These are phyloP conservation scores for Colletotrichum lentis DNA, from an alignment of 2,329 filamentous ascomycete species.

Conservation along the genomic window DNA sequence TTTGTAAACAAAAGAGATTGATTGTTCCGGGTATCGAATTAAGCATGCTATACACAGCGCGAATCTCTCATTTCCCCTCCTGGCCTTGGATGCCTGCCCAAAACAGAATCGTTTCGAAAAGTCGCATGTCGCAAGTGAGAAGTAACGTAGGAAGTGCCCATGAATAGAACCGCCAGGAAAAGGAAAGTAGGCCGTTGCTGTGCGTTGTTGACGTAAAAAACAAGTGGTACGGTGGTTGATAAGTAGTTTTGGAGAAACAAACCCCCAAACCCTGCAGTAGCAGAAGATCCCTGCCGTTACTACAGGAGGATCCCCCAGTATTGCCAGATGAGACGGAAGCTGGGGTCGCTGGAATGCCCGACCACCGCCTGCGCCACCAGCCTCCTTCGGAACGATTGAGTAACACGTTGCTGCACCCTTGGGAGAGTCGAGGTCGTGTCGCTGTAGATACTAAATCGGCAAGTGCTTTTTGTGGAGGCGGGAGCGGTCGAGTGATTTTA, in stretches of 20 bases:
- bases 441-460: conserved; percentile 15
- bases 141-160: conserved; percentile 16
- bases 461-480: neutral
- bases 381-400: neutral
- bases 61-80: conserved; percentile 1
- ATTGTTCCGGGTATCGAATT: conserved; percentile 38
- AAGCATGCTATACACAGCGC: conserved; percentile 34
- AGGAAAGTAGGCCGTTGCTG: conserved; percentile 34
- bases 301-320: conserved; percentile 1
- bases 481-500: neutral
- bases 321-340: conserved; percentile 32
- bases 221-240: neutral
- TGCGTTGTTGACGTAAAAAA: conserved; percentile 29
- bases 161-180: conserved; percentile 18
- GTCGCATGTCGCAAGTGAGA: conserved; percentile 24
- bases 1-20: conserved; percentile 30
- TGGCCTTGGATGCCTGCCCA: conserved; percentile 11
- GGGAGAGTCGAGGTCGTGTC: conserved; percentile 7
- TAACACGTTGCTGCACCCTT: neutral
- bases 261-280: conserved; percentile 16
- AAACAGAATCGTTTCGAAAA: conserved; percentile 20
- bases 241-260: neutral
- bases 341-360: conserved; percentile 22
- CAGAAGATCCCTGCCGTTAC: conserved; percentile 9
- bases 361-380: conserved; percentile 4